Base-by-base conservation (phyloP, 2,329 filamentous ascomycete genomes). In the Botrytis paeoniae region DNA sequence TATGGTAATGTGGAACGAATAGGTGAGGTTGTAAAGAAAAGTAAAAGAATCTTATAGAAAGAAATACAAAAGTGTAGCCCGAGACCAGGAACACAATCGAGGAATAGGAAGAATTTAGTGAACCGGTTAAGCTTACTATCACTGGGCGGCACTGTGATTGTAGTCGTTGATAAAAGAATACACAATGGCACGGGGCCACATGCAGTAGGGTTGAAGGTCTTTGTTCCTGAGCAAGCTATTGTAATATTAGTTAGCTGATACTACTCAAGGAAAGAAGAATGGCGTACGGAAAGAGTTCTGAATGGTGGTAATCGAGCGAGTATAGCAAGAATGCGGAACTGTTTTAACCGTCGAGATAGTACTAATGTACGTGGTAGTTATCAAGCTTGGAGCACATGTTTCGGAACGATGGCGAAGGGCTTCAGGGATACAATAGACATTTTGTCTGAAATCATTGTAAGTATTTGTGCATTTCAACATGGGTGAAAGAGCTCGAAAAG, bases 61-160 rank as follows among this genome's bases (percentile, higher is more conserved):
- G 51, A 32, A 57, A 32, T 16, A 18, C n/a, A 32, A 29, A 57
- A 29, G 51, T 29, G 51, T 57, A 29, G n/a, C 16, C n/a, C 29
- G n/a, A n/a, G n/a, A 57, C 16, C 7, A 57, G 51, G 3, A 57
- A 57, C 51, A 57, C 14, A 57, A 57, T 57, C n/a, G n/a, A 57
- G n/a, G n/a, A 57, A 57, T 57, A 9, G 16, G 25, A 29, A 57
- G n/a, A 1, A 83, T 70, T 81, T 76, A 32, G 81, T 82, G 54
- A 57, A 32, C 51, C n/a, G 14, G 14, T 29, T 57, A 4, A 57
- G n/a, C 51, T 29, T 57, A 57, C 51, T 57, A 18, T 57, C 51
- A 32, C 76, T 73, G 75, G 82, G 83, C 25, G 83, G 83, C 5
- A 83, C 80, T 69, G 78, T 79, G 39, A 80, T 79, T 62, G 79